Percentiles rank a stretch among this genome's conserved stretches.
These are phyloP conservation scores for Nicotiana noctiflora DNA, from an alignment of 257 asterid genomes.

Conservation along the genomic window DNA sequence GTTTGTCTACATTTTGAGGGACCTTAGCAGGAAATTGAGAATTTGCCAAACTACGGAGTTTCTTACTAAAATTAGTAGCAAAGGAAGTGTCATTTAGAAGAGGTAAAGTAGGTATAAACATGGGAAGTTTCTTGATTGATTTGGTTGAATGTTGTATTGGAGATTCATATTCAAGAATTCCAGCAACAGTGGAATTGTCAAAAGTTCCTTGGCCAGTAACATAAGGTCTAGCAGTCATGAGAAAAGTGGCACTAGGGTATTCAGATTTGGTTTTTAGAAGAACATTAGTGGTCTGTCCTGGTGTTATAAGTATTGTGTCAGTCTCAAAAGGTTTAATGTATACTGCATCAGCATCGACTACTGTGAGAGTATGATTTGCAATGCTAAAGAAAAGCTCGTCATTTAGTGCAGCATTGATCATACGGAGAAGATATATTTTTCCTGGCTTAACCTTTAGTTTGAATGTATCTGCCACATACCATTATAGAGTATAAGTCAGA, in stretches of 20 bases:
- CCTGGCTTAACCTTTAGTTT: slow-evolving; percentile 26
- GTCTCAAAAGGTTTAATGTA: slow-evolving; percentile 42
- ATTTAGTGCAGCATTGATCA: slow-evolving; percentile 41
- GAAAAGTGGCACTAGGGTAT: slow-evolving; percentile 21
- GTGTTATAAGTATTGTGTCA: slow-evolving; percentile 31
- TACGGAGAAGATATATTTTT: slow-evolving; percentile 27
- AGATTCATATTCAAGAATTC: slow-evolving; percentile 33
- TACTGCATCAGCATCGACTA: slow-evolving; percentile 41
- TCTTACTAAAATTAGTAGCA: slow-evolving; percentile 20
- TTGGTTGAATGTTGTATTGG: neutral
- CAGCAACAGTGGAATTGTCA: slow-evolving; percentile 44
- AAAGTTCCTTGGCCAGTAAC: slow-evolving; percentile 37
- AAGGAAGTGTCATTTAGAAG: slow-evolving; percentile 30
- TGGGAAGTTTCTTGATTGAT: slow-evolving; percentile 4
- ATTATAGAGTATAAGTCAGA: neutral
- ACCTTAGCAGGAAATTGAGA: slow-evolving; percentile 23
- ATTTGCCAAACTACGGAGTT: slow-evolving; percentile 14
- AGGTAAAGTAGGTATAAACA: slow-evolving; percentile 28
- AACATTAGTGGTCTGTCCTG: slow-evolving; percentile 46
- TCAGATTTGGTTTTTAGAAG: slow-evolving; percentile 27
- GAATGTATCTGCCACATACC: slow-evolving; percentile 21
- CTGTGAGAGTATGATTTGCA: slow-evolving; percentile 40
- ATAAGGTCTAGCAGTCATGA: slow-evolving; percentile 32
- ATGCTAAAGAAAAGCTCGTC: slow-evolving; percentile 35
- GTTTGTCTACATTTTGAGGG: slow-evolving; percentile 27